Evolutionary conservation across 176 grass and related monocot species (phyloP).

Genomic region (Stipa capillata): DNA sequence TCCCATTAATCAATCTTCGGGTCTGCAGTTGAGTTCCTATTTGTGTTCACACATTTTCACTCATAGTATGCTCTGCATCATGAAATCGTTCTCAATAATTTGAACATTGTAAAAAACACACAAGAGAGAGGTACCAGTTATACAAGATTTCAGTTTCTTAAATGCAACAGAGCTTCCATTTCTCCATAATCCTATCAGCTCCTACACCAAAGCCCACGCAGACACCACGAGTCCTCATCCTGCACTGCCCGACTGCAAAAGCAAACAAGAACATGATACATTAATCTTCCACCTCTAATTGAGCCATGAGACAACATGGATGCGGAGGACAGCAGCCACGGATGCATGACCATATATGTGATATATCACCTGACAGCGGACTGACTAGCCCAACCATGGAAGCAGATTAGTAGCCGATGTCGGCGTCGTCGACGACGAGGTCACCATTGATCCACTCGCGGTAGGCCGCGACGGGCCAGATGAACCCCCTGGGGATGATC

Average conservation of each 20-base stretch:
- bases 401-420: conserved; percentile 35
- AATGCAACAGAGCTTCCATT: conserved; percentile 28
- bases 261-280: background rate
- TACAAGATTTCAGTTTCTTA: conserved; percentile 28
- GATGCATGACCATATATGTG: background rate
- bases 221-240: background rate
- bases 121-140: conserved; percentile 10
- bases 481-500: conserved; percentile 69
- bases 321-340: background rate
- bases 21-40: background rate
- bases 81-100: conserved; percentile 4
- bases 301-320: background rate
- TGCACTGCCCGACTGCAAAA: conserved; percentile 15
- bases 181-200: conserved; percentile 11
- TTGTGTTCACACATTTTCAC: background rate
- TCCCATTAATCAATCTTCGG: background rate
- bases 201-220: conserved; percentile 20
- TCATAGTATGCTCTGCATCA: background rate
- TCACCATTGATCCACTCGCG: conserved; percentile 70
- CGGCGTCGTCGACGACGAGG: conserved; percentile 63
- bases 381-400: background rate
- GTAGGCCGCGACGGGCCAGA: conserved; percentile 83
- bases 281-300: background rate
- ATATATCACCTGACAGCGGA: conserved; percentile 4
- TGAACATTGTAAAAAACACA: conserved; percentile 35